Percentiles rank a stretch among this genome's conserved stretches.
Conservation (phyloP, 2,329 filamentous ascomycete species). For the Hysterium pulicare region DNA sequence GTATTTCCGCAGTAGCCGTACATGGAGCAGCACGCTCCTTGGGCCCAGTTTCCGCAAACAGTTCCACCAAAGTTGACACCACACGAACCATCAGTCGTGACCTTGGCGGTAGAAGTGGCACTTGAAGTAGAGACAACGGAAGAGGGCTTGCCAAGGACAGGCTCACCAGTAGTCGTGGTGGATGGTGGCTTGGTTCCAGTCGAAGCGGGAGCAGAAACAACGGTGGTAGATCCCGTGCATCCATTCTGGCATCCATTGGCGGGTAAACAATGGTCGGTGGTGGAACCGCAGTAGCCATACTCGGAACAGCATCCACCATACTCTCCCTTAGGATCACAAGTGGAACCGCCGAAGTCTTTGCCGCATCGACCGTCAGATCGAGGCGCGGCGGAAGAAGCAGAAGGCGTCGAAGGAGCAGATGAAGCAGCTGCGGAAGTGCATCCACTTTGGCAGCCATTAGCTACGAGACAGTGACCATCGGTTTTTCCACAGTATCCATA, state of each 20-base stretch:
- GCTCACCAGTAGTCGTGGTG: slow-evolving; percentile 32
- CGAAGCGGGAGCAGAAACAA: slow-evolving; percentile 10
- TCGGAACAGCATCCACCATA: slow-evolving; percentile 20
- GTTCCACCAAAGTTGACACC: slow-evolving; percentile 49
- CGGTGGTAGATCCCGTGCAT: slow-evolving; percentile 24
- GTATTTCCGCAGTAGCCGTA: slow-evolving; percentile 55
- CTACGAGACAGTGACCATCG: slow-evolving; percentile 34
- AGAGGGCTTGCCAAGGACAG: slow-evolving; percentile 34
- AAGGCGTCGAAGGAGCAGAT: slow-evolving; percentile 4
- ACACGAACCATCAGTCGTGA: slow-evolving; percentile 54
- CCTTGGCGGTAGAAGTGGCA: slow-evolving; percentile 19
- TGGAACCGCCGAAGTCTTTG: slow-evolving; percentile 20
- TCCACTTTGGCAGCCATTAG: slow-evolving; percentile 40
- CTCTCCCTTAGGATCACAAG: slow-evolving; percentile 15
- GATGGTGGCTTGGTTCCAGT: slow-evolving; percentile 27
- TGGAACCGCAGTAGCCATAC: slow-evolving; percentile 34
- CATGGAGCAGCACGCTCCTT: slow-evolving; percentile 55
- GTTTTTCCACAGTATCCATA: slow-evolving; percentile 36
- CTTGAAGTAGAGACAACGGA: slow-evolving; percentile 11
- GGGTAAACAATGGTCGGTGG: slow-evolving; percentile 35
- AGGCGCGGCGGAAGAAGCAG: slow-evolving; percentile 8
- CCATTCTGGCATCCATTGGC: slow-evolving; percentile 41
- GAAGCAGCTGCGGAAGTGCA: slow-evolving; percentile 27
- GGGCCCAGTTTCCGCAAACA: slow-evolving; percentile 52
- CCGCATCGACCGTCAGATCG: slow-evolving; percentile 26